phyloP scores from a whole-genome alignment of 164 flowering plant genomes.

The Piper longum region DNA sequence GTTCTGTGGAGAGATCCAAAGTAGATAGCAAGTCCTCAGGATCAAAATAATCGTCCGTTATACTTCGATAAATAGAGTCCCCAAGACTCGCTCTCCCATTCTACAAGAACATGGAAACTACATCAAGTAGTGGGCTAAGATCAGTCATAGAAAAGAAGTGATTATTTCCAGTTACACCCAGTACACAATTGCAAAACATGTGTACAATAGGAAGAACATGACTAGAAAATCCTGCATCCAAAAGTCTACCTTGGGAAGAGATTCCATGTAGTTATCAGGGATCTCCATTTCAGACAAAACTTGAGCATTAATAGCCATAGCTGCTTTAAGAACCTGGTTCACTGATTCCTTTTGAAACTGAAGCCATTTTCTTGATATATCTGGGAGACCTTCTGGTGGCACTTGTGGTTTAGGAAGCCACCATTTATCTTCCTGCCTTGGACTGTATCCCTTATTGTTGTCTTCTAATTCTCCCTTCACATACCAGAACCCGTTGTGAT shows the following conservation, averaged over 20 bases:
- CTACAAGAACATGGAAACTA: slow-evolving; percentile 15
- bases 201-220: neutral
- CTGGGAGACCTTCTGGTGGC: slow-evolving; percentile 60
- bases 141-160: neutral
- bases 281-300: slow-evolving; percentile 73
- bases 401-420: slow-evolving; percentile 71
- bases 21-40: slow-evolving; percentile 55
- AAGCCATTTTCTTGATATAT: slow-evolving; percentile 47
- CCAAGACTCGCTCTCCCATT: slow-evolving; percentile 84
- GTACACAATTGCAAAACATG: neutral
- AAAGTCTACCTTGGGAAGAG: slow-evolving; percentile 76
- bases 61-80: slow-evolving; percentile 58
- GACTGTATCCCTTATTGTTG: slow-evolving; percentile 21
- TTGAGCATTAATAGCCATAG: slow-evolving; percentile 90
- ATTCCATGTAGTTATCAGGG: slow-evolving; percentile 72
- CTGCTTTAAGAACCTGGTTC: slow-evolving; percentile 83
- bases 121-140: neutral
- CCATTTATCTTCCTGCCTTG: slow-evolving; percentile 65
- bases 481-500: slow-evolving; percentile 62
- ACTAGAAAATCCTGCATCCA: neutral
- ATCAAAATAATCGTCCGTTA: slow-evolving; percentile 70
- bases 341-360: slow-evolving; percentile 70
- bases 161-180: neutral
- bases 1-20: slow-evolving; percentile 62
- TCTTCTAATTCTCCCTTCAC: slow-evolving; percentile 34